These are phyloP conservation scores for Fraxinus nigra DNA, from an alignment of 305 asterid species.

Conservation along the genomic window DNA sequence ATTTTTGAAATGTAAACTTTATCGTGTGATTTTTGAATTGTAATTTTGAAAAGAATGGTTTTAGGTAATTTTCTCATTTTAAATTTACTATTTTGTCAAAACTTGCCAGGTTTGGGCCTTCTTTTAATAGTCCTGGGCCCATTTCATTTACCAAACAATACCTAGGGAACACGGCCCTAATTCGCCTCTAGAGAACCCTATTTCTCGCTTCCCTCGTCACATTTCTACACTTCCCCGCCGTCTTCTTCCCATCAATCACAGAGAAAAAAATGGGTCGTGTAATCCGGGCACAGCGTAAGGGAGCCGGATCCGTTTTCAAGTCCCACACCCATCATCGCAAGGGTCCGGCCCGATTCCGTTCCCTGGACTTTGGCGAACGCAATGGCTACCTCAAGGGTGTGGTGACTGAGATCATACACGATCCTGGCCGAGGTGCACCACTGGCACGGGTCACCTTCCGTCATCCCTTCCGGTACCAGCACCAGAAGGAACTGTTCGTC, in stretches of 20 bases:
- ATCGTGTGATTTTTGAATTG: no score
- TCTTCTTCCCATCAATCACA: not conserved
- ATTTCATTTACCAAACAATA: not conserved
- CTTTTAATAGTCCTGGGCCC: not conserved
- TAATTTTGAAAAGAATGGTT: no score
- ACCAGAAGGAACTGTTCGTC: slow-evolving; percentile 92
- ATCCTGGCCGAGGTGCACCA: slow-evolving; percentile 95
- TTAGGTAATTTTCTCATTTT: no score
- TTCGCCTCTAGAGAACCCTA: not conserved
- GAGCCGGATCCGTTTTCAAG: slow-evolving; percentile 85
- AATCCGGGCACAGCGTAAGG: slow-evolving; percentile 93
- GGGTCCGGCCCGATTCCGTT: slow-evolving; percentile 84
- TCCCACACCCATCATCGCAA: slow-evolving; percentile 95
- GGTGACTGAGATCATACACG: slow-evolving; percentile 79
- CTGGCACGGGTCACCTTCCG: slow-evolving; percentile 85
- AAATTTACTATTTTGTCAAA: not conserved
- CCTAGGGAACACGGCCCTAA: not conserved
- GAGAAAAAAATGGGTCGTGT: slow-evolving; percentile 72
- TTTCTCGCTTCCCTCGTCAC: not conserved
- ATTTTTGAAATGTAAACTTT: no score
- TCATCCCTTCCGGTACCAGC: slow-evolving; percentile 83
- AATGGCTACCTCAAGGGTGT: slow-evolving; percentile 91
- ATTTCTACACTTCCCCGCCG: not conserved
- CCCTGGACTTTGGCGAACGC: slow-evolving; percentile 92
- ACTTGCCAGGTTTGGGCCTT: not conserved